Conservation (phyloP, 176 grass and related monocot genomes). For the Canna indica region DNA sequence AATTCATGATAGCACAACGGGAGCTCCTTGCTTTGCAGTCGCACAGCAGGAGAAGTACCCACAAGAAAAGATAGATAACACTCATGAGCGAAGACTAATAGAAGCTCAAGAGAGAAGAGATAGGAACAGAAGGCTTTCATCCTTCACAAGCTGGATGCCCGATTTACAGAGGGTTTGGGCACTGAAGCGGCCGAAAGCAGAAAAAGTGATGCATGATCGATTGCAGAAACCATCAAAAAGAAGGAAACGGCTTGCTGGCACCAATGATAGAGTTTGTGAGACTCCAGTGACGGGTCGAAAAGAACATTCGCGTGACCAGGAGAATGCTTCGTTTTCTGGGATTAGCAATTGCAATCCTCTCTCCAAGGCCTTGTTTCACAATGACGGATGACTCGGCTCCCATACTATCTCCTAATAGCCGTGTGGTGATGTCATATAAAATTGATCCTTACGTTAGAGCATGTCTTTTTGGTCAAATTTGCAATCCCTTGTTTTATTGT, state of each 20-base stretch:
- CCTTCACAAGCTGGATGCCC: slow-evolving; percentile 84
- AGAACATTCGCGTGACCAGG: neutral
- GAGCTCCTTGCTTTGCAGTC: neutral
- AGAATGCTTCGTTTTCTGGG: neutral
- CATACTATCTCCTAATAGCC: slow-evolving; percentile 1
- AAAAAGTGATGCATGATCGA: slow-evolving; percentile 9
- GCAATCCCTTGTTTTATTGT: too few species aligned
- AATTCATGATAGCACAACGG: neutral
- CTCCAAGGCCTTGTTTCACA: slow-evolving; percentile 57
- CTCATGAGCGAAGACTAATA: slow-evolving; percentile 28
- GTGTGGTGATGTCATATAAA: too few species aligned
- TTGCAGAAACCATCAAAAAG: slow-evolving; percentile 27
- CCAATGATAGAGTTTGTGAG: slow-evolving; percentile 57
- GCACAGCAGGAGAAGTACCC: neutral
- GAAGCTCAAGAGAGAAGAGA: slow-evolving; percentile 57
- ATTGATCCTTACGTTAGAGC: too few species aligned
- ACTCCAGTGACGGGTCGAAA: slow-evolving; percentile 51
- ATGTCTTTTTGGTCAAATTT: too few species aligned
- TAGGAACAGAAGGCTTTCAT: slow-evolving; percentile 55
- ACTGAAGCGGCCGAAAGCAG: slow-evolving; percentile 52
- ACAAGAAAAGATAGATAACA: slow-evolving; percentile 6
- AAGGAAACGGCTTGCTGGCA: slow-evolving; percentile 27
- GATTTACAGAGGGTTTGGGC: slow-evolving; percentile 78
- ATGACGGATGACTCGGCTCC: slow-evolving; percentile 31
- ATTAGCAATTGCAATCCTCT: slow-evolving; percentile 20